These are phyloP conservation scores for Eremochloa ophiuroides DNA, from an alignment of 176 grass and related monocot species.

Conservation along the genomic window DNA sequence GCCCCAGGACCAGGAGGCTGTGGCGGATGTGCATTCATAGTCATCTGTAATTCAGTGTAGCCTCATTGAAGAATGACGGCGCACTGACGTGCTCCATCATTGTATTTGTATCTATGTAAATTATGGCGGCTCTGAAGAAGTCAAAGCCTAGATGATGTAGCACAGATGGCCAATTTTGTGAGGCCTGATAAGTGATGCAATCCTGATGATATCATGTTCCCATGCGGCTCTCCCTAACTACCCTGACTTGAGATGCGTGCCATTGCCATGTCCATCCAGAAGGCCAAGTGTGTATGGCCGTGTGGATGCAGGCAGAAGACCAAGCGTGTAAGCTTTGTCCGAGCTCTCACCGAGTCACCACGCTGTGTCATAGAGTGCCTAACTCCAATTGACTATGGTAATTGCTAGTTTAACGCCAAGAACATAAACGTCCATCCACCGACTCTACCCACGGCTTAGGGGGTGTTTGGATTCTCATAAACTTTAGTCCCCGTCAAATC, in stretches of 20 bases:
- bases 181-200: constrained; percentile 19
- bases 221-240: not conserved
- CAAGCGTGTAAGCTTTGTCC: constrained; percentile 25
- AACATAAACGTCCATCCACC: constrained; percentile 10
- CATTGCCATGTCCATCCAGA: not conserved
- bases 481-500: too few species aligned
- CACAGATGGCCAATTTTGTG: not conserved
- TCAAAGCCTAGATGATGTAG: constrained; percentile 17
- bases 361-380: constrained; percentile 4
- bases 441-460: not conserved
- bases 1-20: constrained; percentile 4
- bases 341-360: not conserved
- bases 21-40: not conserved
- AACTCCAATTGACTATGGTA: constrained; percentile 13
- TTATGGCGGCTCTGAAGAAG: constrained; percentile 3
- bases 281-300: not conserved
- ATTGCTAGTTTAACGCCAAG: not conserved
- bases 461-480: too few species aligned
- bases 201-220: not conserved
- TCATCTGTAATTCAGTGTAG: not conserved
- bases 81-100: not conserved
- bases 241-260: constrained; percentile 31
- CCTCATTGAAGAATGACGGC: not conserved
- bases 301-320: not conserved
- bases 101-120: not conserved